Conservation (phyloP, 202 grass and related monocot genomes). For the Tripidium arundinaceum region DNA sequence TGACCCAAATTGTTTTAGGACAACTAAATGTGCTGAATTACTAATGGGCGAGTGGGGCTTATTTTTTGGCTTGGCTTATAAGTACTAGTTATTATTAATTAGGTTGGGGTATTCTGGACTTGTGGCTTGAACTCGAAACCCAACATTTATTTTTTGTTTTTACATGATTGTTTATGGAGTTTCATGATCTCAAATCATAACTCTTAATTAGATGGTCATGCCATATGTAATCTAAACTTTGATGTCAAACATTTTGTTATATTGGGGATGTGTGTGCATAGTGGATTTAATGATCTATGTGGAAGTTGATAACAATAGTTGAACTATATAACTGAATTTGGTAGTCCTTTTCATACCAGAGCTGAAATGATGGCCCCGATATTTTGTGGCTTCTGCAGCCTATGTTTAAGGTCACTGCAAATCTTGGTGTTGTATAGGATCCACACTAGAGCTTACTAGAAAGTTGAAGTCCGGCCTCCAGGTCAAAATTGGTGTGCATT, state of each 20-base stretch:
- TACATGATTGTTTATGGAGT: not conserved
- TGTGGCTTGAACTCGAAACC: not conserved
- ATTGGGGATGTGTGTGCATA: not conserved
- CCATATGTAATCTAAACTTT: not conserved
- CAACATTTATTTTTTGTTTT: not conserved
- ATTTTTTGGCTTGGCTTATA: not conserved
- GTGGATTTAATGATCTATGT: not conserved
- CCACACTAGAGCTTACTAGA: not conserved
- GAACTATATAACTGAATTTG: not conserved
- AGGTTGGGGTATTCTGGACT: not conserved
- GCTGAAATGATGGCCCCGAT: not conserved
- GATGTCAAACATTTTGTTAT: not conserved
- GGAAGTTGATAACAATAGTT: not conserved
- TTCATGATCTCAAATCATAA: not conserved
- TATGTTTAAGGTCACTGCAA: not conserved
- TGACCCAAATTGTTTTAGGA: not conserved
- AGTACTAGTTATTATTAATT: not conserved
- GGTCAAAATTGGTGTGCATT: not conserved
- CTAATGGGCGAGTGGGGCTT: not conserved
- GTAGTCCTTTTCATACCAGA: not conserved
- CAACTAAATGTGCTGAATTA: not conserved
- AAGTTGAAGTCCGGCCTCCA: not conserved
- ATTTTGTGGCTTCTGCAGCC: not conserved
- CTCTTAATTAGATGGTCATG: not conserved
- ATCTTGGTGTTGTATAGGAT: constrained; percentile 11